phyloP scores from a whole-genome alignment of 2,329 filamentous ascomycete species.

The Fusarium acutatum region DNA sequence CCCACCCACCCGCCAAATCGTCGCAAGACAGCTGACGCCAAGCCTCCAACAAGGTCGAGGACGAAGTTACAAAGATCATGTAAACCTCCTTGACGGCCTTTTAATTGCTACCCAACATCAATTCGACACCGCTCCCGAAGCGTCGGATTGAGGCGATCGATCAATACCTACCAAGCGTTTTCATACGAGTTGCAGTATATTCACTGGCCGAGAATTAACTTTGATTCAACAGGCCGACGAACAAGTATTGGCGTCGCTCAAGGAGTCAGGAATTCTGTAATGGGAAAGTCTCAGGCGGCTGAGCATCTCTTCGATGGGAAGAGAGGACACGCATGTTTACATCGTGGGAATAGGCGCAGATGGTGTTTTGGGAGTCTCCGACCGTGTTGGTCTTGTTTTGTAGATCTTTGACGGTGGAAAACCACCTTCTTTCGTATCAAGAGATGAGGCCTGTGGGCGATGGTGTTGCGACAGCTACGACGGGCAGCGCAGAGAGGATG shows the following conservation, averaged over 20 bases:
- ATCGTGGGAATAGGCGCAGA: conserved; percentile 40
- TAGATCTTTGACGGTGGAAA: conserved; percentile 57
- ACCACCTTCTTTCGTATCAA: conserved; percentile 54
- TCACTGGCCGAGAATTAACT: conserved; percentile 42
- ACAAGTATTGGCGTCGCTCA: conserved; percentile 41
- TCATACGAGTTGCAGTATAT: conserved; percentile 10
- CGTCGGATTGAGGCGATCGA: conserved; percentile 31
- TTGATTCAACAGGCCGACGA: conserved; percentile 42
- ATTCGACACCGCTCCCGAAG: conserved; percentile 25
- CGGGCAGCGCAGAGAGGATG: conserved; percentile 4
- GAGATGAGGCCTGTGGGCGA: conserved; percentile 43
- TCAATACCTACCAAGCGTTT: not conserved
- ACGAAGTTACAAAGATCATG: conserved; percentile 91
- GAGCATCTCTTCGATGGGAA: conserved; percentile 48
- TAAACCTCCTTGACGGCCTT: conserved; percentile 53
- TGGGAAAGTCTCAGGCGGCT: conserved; percentile 42
- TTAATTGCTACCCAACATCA: conserved; percentile 30
- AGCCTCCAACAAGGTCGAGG: conserved; percentile 73
- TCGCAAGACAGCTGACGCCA: conserved; percentile 44
- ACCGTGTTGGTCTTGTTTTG: conserved; percentile 45
- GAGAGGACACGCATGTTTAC: conserved; percentile 45
- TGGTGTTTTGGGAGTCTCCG: conserved; percentile 47
- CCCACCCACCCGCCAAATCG: conserved; percentile 13
- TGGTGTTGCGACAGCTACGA: conserved; percentile 16
- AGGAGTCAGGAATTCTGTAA: conserved; percentile 44